A percentile compares a stretch with the other conserved stretches of the same genome.
Evolutionary conservation across 2,329 filamentous ascomycete species (phyloP).

Genomic region (Diaporthe citri): DNA sequence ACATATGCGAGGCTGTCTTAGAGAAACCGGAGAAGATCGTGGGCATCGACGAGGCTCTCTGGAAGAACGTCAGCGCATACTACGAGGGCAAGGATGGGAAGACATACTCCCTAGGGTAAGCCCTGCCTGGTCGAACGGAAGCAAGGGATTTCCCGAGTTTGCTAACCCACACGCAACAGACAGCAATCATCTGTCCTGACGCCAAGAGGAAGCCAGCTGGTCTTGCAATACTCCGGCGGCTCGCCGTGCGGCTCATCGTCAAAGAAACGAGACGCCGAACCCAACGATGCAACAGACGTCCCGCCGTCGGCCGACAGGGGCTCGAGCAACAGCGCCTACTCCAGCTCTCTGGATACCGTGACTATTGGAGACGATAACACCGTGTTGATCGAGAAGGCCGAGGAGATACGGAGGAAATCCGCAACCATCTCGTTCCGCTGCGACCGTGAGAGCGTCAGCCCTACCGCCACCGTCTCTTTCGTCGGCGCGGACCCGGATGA

Average conservation of each 20-base stretch:
- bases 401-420: conserved; percentile 73
- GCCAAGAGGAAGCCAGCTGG: conserved; percentile 78
- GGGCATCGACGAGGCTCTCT: conserved; percentile 71
- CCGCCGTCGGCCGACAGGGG: conserved; percentile 19
- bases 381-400: conserved; percentile 34
- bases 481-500: conserved; percentile 87
- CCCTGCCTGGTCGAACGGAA: neutral
- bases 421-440: conserved; percentile 94
- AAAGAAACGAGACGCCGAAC: conserved; percentile 48
- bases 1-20: conserved; percentile 84
- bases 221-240: conserved; percentile 82
- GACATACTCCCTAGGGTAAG: conserved; percentile 81
- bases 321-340: conserved; percentile 29
- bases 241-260: conserved; percentile 76
- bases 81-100: conserved; percentile 73
- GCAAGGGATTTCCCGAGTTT: neutral
- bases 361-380: conserved; percentile 49
- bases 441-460: conserved; percentile 81
- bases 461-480: conserved; percentile 81
- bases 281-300: conserved; percentile 51
- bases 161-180: conserved; percentile 51
- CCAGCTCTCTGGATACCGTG: conserved; percentile 42
- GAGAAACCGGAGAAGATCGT: conserved; percentile 72
- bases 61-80: conserved; percentile 83
- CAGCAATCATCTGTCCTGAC: conserved; percentile 66